Base-by-base conservation (phyloP, 139 green algal species). In the Chlamydomonas applanata region DNA sequence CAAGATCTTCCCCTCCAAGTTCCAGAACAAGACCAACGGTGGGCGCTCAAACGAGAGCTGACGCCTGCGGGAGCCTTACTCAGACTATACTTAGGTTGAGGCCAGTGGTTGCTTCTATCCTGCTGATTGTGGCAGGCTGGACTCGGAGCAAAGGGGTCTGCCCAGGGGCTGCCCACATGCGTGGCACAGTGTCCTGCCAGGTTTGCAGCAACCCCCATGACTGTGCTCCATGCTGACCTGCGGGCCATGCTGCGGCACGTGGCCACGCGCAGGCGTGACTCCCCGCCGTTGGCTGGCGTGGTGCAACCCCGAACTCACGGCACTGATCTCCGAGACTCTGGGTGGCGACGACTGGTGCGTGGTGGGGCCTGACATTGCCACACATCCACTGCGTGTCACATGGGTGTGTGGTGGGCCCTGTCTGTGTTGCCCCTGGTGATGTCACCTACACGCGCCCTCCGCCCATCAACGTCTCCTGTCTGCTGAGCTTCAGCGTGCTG, bases 1-100 rank as follows among this genome's bases (percentile, higher is more conserved):
- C 69, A 69, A 87, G 77, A 83, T 93, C 52, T 90, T 80, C 68
- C 86, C 88, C 1, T 72, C 77, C 40, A 96, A 96, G 82, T 98
- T 99, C 88, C 91, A 97, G 84, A 98, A 98, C 93, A 98, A 97
- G 86, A 99, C 95, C 76, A 99, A 99, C 73, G 95, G 95, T 56
- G 91, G 96, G 40, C 40, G 7, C 7, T 11, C 40, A 49, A 7
- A 11, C 11, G 40, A 7, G 11, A 49, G 7, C 40, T 49, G 7
- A n/a, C n/a, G n/a, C n/a, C n/a, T n/a, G n/a, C n/a, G n/a, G n/a
- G n/a, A n/a, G n/a, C n/a, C n/a, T n/a, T n/a, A n/a, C n/a, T n/a
- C n/a, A n/a, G n/a, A n/a, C n/a, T n/a, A n/a, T n/a, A n/a, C n/a
- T n/a, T n/a, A n/a, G n/a, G n/a, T n/a, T n/a, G n/a, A n/a, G n/a